These are phyloP conservation scores for Phytophthora constricta DNA, from an alignment of 352 stramenopile species.

Conservation along the genomic window DNA sequence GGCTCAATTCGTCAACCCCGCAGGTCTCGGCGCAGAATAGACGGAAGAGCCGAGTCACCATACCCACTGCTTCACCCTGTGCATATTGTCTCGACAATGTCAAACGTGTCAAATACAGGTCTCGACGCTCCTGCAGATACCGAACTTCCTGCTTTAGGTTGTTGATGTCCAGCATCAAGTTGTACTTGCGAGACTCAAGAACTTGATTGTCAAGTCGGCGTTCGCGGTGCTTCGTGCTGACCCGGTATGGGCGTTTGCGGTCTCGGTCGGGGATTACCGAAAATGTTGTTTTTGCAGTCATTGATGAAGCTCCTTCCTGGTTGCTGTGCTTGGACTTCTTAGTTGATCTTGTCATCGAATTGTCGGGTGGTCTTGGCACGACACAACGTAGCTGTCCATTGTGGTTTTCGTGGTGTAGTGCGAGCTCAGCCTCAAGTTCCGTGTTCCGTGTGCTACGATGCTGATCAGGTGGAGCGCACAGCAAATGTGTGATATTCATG, in stretches of 20 bases:
- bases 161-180: constrained; percentile 27
- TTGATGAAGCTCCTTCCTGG: background rate
- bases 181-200: constrained; percentile 15
- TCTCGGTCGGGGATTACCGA: constrained; percentile 11
- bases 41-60: constrained; percentile 23
- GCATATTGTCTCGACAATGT: constrained; percentile 8
- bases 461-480: background rate
- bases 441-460: too few species aligned
- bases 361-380: too few species aligned
- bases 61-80: constrained; percentile 12
- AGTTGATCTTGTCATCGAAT: too few species aligned
- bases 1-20: constrained; percentile 6
- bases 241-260: constrained; percentile 6
- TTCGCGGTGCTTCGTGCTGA: constrained; percentile 13
- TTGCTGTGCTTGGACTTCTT: constrained; percentile 8
- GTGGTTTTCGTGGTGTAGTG: too few species aligned
- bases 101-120: constrained; percentile 11
- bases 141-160: constrained; percentile 27
- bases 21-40: constrained; percentile 25
- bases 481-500: constrained; percentile 10
- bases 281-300: background rate
- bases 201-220: background rate
- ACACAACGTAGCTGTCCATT: too few species aligned
- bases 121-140: constrained; percentile 12
- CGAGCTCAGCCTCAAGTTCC: too few species aligned